A percentile compares a stretch with the other conserved stretches of the same genome.
phyloP scores from a whole-genome alignment of 345 rosid genomes.

The Camelina sativa region DNA sequence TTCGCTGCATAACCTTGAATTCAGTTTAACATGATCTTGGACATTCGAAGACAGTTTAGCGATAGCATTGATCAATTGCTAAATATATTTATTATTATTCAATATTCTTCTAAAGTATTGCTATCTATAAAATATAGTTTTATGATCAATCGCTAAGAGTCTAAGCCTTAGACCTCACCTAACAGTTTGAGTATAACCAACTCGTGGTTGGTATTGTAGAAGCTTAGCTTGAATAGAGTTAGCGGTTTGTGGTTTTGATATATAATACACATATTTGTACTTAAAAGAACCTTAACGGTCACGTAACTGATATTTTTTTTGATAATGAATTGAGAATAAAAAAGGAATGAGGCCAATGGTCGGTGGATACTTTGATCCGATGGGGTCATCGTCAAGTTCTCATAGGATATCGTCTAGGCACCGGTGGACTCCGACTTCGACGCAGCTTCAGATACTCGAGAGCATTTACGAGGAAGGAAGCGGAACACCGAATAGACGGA shows the following conservation, averaged over 20 bases:
- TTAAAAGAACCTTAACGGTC: slow-evolving; percentile 5
- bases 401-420: slow-evolving; percentile 64
- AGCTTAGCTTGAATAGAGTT: slow-evolving; percentile 1
- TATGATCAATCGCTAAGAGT: neutral
- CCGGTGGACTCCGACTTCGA: slow-evolving; percentile 71
- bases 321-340: neutral
- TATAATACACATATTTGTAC: neutral
- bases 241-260: neutral
- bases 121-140: neutral
- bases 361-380: slow-evolving; percentile 51
- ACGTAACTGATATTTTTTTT: slow-evolving; percentile 13
- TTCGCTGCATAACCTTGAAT: neutral
- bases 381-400: slow-evolving; percentile 45
- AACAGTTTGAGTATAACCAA: neutral
- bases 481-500: slow-evolving; percentile 62
- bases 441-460: slow-evolving; percentile 70
- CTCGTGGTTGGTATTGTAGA: neutral
- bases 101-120: neutral
- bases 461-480: slow-evolving; percentile 54
- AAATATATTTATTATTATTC: no score
- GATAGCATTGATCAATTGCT: neutral
- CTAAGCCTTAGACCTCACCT: neutral
- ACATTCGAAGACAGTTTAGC: neutral
- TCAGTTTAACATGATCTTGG: neutral
- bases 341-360: slow-evolving; percentile 48